These are phyloP conservation scores for Termitomyces sp. DNA, from an alignment of 768 basidiomycete species.

Conservation along the genomic window DNA sequence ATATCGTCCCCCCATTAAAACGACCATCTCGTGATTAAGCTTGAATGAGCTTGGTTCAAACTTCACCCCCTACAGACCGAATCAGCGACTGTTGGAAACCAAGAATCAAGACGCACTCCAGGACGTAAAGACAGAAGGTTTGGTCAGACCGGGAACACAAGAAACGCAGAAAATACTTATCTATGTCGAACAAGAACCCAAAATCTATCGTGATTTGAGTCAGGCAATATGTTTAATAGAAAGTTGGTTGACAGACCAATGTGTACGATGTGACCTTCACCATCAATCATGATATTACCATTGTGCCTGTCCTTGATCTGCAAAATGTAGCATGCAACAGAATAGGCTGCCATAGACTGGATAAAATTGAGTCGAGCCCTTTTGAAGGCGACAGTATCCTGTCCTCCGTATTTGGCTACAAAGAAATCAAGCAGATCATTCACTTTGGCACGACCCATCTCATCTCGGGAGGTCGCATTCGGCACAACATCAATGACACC, in stretches of 20 bases:
- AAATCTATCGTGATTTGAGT: constrained; percentile 54
- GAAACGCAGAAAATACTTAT: constrained; percentile 48
- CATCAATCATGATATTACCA: constrained; percentile 99
- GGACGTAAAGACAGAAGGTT: constrained; percentile 45
- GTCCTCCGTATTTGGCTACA: constrained; percentile 85
- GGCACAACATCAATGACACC: constrained; percentile 99
- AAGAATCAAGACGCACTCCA: constrained; percentile 41
- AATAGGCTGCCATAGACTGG: constrained; percentile 99
- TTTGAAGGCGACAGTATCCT: constrained; percentile 88
- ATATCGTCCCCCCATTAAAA: constrained; percentile 92
- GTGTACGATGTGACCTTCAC: constrained; percentile 94
- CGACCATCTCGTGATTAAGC: constrained; percentile 97
- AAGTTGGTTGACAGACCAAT: constrained; percentile 53
- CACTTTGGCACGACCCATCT: constrained; percentile 98
- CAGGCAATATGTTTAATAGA: neutral
- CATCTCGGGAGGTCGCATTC: constrained; percentile 94
- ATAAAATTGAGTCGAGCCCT: constrained; percentile 93
- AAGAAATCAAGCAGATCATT: constrained; percentile 96
- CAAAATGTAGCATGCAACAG: constrained; percentile 93
- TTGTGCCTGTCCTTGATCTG: constrained; percentile 99
- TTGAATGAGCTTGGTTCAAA: constrained; percentile 99
- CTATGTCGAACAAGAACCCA: constrained; percentile 97
- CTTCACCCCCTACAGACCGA: constrained; percentile 74
- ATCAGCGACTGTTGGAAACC: constrained; percentile 3
- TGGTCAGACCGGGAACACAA: constrained; percentile 19